These are phyloP conservation scores for Petunia secreta DNA, from an alignment of 257 asterid genomes.

Conservation along the genomic window DNA sequence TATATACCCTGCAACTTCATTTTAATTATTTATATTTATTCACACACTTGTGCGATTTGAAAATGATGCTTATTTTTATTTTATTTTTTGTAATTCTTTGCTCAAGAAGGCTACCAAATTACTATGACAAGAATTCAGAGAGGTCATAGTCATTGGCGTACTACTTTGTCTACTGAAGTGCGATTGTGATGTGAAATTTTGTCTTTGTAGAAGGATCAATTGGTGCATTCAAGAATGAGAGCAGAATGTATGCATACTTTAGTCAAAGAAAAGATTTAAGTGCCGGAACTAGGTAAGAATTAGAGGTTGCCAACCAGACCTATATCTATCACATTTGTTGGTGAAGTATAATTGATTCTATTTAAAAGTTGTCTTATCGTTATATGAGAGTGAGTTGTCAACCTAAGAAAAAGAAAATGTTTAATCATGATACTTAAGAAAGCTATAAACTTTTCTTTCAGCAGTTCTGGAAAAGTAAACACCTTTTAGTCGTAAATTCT, in stretches of 20 bases:
- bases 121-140: not conserved
- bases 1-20: too few relatives aligned
- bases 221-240: conserved; percentile 15
- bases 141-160: not conserved
- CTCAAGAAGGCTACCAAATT: not conserved
- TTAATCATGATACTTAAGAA: conserved; percentile 48
- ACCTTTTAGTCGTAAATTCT: conserved; percentile 25
- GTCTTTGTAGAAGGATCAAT: not conserved
- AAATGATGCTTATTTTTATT: not conserved
- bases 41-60: not conserved
- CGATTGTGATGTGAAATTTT: not conserved
- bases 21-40: too few relatives aligned
- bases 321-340: conserved; percentile 2
- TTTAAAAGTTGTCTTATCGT: conserved; percentile 37
- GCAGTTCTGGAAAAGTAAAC: conserved; percentile 13
- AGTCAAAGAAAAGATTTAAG: too few relatives aligned
- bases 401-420: conserved; percentile 22
- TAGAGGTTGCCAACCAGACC: conserved; percentile 21
- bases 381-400: conserved; percentile 49
- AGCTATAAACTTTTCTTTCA: conserved; percentile 30
- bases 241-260: not conserved
- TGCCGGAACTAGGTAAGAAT: not conserved
- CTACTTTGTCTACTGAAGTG: not conserved
- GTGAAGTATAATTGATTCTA: conserved; percentile 24
- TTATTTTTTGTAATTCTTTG: not conserved